Evolutionary conservation across 192 early-diverging fungal genomes (phyloP).

Genomic region (Ambispora gerdemannii): DNA sequence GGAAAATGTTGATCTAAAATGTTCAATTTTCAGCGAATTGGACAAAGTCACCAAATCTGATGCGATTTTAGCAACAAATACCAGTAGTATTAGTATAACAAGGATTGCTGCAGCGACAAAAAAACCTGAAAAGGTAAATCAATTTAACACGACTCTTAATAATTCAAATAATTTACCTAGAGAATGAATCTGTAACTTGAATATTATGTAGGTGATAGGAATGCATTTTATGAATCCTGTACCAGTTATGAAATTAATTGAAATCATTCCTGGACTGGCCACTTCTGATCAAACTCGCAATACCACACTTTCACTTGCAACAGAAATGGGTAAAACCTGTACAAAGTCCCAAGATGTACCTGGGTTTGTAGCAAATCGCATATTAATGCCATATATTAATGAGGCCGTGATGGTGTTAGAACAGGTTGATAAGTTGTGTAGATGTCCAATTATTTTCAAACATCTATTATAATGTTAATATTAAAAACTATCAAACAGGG

Average conservation of each 20-base stretch:
- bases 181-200: too few relatives aligned
- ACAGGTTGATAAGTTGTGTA: slow-evolving; percentile 47
- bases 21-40: slow-evolving; percentile 73
- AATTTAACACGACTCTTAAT: neutral
- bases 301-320: slow-evolving; percentile 72
- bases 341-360: slow-evolving; percentile 87
- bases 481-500: slow-evolving; percentile 46
- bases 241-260: slow-evolving; percentile 94
- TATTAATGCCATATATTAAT: slow-evolving; percentile 99
- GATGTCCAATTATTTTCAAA: neutral
- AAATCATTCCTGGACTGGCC: slow-evolving; percentile 93
- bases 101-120: slow-evolving; percentile 93
- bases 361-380: slow-evolving; percentile 95
- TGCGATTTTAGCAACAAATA: slow-evolving; percentile 93
- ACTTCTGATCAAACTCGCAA: slow-evolving; percentile 70
- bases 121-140: slow-evolving; percentile 58
- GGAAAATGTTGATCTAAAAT: slow-evolving; percentile 84
- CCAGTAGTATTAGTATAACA: slow-evolving; percentile 95
- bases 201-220: slow-evolving; percentile 75
- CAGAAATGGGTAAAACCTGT: slow-evolving; percentile 90
- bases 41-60: slow-evolving; percentile 59
- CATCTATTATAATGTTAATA: too few relatives aligned
- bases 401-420: slow-evolving; percentile 87
- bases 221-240: slow-evolving; percentile 99
- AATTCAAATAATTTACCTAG: too few relatives aligned